Evolutionary conservation across 1,284 basidiomycete species (phyloP).

Genomic region (Inonotus obliquus): DNA sequence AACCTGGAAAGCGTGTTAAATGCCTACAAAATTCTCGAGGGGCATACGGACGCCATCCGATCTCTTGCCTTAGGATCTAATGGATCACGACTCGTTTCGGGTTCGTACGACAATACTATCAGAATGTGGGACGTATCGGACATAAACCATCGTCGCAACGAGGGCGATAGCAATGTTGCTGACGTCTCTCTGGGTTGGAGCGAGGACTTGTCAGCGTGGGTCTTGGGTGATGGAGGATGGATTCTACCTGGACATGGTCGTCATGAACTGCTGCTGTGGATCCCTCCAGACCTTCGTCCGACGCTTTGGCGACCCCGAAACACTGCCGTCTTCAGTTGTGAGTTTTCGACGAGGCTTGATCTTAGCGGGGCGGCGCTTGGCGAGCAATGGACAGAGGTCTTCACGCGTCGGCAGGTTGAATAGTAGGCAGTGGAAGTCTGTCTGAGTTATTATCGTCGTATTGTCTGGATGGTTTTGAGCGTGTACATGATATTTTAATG

Average conservation of each 20-base stretch:
- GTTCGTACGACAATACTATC: constrained; percentile 9
- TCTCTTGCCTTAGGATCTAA: constrained; percentile 1
- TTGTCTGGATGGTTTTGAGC: too few species aligned
- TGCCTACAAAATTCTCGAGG: neutral
- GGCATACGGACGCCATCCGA: neutral
- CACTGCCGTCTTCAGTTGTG: constrained; percentile 1
- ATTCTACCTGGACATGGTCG: neutral
- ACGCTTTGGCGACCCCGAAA: constrained; percentile 1
- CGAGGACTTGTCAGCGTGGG: neutral
- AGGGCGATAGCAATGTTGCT: too few species aligned
- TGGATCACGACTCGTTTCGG: neutral
- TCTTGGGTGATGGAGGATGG: constrained; percentile 2
- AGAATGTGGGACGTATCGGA: constrained; percentile 15
- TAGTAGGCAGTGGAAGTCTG: too few species aligned
- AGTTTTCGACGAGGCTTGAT: neutral
- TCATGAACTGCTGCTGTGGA: neutral
- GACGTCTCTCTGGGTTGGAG: neutral
- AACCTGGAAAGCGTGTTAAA: neutral
- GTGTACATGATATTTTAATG: too few species aligned
- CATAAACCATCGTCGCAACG: neutral
- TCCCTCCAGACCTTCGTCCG: neutral
- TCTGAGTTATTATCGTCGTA: too few species aligned
- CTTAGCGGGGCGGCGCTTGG: neutral
- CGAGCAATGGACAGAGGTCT: neutral
- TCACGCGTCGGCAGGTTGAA: neutral